These are phyloP conservation scores for Talaromyces sp. DNA, from an alignment of 2,329 filamentous ascomycete genomes.

Conservation along the genomic window DNA sequence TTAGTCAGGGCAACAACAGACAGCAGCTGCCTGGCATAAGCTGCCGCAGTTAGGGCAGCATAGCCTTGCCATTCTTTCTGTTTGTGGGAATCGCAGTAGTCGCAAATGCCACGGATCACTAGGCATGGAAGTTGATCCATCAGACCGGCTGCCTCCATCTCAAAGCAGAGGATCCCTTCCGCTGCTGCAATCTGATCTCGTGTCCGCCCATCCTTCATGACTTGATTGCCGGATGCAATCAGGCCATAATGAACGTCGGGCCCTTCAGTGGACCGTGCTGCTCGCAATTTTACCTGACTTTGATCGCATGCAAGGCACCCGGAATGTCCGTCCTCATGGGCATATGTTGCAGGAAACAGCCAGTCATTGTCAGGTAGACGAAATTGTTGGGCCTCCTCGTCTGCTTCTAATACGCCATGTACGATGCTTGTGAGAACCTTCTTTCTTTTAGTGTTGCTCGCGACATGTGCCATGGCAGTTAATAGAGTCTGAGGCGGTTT, in stretches of 20 bases:
- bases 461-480: neutral
- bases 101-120: slow-evolving; percentile 13
- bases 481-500: neutral
- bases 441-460: neutral
- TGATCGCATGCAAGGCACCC: neutral
- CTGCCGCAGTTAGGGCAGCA: slow-evolving; percentile 12
- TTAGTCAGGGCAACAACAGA: neutral
- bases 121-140: slow-evolving; percentile 11
- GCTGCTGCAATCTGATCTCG: neutral
- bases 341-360: neutral
- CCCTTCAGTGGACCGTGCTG: too few relatives aligned
- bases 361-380: neutral
- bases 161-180: neutral
- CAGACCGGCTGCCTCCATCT: slow-evolving; percentile 8
- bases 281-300: neutral
- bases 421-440: too few relatives aligned
- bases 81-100: slow-evolving; percentile 5
- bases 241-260: slow-evolving; percentile 21
- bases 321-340: neutral
- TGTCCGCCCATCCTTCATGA: slow-evolving; percentile 9
- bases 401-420: neutral
- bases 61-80: slow-evolving; percentile 14
- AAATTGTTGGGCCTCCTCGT: neutral
- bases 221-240: slow-evolving; percentile 23
- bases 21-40: slow-evolving; percentile 6